Conservation (phyloP, 2,329 filamentous ascomycete species). For the Monilinia fructicola region DNA sequence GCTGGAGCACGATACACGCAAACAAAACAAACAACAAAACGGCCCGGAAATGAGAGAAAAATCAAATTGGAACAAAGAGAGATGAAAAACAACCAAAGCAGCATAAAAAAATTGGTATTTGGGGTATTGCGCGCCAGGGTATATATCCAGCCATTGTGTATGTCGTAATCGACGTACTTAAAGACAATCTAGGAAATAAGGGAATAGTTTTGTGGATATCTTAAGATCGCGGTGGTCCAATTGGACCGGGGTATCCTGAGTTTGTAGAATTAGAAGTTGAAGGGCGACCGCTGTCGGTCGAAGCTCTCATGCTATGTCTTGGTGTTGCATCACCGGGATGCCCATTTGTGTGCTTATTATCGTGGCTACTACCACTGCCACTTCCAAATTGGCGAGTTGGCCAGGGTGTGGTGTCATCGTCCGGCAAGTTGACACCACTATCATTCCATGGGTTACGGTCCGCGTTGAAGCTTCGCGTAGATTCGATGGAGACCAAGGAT, state of each 20-base stretch:
- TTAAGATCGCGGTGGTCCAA: slow-evolving; percentile 79
- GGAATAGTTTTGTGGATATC: slow-evolving; percentile 31
- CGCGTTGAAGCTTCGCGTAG: slow-evolving; percentile 82
- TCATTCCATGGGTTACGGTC: slow-evolving; percentile 99
- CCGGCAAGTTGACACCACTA: slow-evolving; percentile 88
- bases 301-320: slow-evolving; percentile 78
- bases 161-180: slow-evolving; percentile 29
- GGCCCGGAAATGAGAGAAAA: slow-evolving; percentile 22
- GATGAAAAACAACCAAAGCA: slow-evolving; percentile 33
- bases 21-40: slow-evolving; percentile 14
- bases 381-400: slow-evolving; percentile 62
- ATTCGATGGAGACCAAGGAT: slow-evolving; percentile 93
- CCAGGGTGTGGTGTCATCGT: slow-evolving; percentile 72
- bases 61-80: slow-evolving; percentile 24
- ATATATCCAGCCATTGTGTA: slow-evolving; percentile 41
- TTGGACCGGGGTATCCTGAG: slow-evolving; percentile 93
- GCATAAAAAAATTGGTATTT: slow-evolving; percentile 39
- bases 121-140: slow-evolving; percentile 42
- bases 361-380: slow-evolving; percentile 57
- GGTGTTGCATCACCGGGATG: slow-evolving; percentile 80
- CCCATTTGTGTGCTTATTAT: slow-evolving; percentile 60
- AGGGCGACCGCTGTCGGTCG: slow-evolving; percentile 86
- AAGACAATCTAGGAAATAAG: slow-evolving; percentile 38
- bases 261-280: slow-evolving; percentile 92
- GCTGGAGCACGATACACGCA: slow-evolving; percentile 18